phyloP scores from a whole-genome alignment of 2,329 filamentous ascomycete species.

The Fonsecaea pedrosoi region DNA sequence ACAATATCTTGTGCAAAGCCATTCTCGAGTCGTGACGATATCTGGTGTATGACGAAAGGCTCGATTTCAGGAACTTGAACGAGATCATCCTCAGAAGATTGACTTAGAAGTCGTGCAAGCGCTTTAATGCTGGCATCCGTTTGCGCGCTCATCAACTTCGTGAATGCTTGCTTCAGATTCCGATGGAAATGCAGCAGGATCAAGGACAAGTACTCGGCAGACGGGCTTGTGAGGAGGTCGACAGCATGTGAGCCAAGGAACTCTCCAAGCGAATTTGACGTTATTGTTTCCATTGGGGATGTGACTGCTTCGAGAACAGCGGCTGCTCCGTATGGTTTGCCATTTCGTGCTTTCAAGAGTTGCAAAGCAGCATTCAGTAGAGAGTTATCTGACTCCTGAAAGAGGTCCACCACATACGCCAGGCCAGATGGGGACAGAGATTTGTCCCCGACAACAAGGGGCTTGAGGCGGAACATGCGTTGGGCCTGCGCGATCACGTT shows the following conservation, averaged over 20 bases:
- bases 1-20: slow-evolving; percentile 26
- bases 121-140: slow-evolving; percentile 36
- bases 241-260: slow-evolving; percentile 65
- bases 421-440: slow-evolving; percentile 4
- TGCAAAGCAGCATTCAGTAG: slow-evolving; percentile 57
- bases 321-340: slow-evolving; percentile 71
- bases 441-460: slow-evolving; percentile 12
- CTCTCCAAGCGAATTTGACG: slow-evolving; percentile 25
- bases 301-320: slow-evolving; percentile 63
- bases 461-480: slow-evolving; percentile 70
- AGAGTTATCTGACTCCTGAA: slow-evolving; percentile 32
- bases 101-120: slow-evolving; percentile 20
- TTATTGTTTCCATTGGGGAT: slow-evolving; percentile 44
- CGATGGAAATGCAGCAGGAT: slow-evolving; percentile 61
- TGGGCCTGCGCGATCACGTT: slow-evolving; percentile 69
- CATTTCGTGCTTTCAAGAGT: slow-evolving; percentile 61
- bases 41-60: slow-evolving; percentile 46
- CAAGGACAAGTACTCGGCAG: slow-evolving; percentile 69
- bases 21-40: slow-evolving; percentile 47
- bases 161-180: slow-evolving; percentile 46
- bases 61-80: slow-evolving; percentile 19
- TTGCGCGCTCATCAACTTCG: slow-evolving; percentile 45
- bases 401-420: slow-evolving; percentile 30
- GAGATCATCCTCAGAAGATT: slow-evolving; percentile 23
- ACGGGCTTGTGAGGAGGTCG: slow-evolving; percentile 70